phyloP scores from a whole-genome alignment of 768 basidiomycete genomes.

The Boletales sp. region DNA sequence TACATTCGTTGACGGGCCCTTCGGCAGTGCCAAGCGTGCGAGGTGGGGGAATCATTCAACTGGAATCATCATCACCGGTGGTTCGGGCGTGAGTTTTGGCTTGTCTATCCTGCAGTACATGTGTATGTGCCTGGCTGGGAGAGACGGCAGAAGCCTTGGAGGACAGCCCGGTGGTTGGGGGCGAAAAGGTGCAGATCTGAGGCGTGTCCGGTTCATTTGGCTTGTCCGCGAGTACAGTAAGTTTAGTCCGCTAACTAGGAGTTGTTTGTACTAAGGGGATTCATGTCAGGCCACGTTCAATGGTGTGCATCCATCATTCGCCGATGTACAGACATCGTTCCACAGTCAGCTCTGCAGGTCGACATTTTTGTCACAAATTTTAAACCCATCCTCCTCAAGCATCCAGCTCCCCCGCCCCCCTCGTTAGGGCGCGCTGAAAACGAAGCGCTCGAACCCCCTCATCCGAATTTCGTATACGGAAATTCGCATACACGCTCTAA shows the following conservation, averaged over 20 bases:
- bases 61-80: slow-evolving; percentile 63
- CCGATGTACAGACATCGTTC: slow-evolving; percentile 56
- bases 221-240: slow-evolving; percentile 71
- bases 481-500: slow-evolving; percentile 7
- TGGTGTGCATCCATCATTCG: slow-evolving; percentile 71
- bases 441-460: slow-evolving; percentile 36
- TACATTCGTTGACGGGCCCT: slow-evolving; percentile 64
- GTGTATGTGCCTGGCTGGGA: slow-evolving; percentile 53
- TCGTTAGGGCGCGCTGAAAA: slow-evolving; percentile 4
- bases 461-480: slow-evolving; percentile 25
- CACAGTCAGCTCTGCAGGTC: slow-evolving; percentile 48
- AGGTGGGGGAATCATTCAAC: slow-evolving; percentile 58
- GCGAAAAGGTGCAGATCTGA: slow-evolving; percentile 38
- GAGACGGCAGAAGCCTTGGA: slow-evolving; percentile 49
- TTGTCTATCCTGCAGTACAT: slow-evolving; percentile 62
- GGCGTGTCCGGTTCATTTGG: slow-evolving; percentile 72
- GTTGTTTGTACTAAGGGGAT: neutral
- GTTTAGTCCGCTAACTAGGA: slow-evolving; percentile 21
- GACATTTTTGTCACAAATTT: slow-evolving; percentile 74
- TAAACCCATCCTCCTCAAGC: slow-evolving; percentile 25
- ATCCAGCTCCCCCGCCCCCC: slow-evolving; percentile 4
- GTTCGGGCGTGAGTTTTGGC: slow-evolving; percentile 74
- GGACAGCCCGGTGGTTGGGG: slow-evolving; percentile 45
- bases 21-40: slow-evolving; percentile 59
- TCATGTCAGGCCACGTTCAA: slow-evolving; percentile 57